phyloP scores from a whole-genome alignment of 257 asterid genomes.

The Fraxinus pennsylvanica region DNA sequence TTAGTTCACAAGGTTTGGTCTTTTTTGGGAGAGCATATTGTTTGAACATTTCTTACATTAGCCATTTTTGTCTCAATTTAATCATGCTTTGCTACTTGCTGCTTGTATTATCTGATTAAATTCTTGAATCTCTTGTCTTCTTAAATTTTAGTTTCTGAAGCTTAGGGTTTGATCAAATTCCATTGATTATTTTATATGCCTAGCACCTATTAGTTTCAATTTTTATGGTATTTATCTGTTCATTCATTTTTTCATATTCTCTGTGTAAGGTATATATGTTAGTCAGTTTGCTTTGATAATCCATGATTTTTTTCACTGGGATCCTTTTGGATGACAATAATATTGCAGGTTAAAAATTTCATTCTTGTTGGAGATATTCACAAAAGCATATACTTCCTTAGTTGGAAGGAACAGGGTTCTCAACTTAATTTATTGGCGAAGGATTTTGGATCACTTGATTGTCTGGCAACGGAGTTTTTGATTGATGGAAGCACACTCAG shows the following conservation, averaged over 20 bases:
- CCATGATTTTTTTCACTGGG: constrained; percentile 11
- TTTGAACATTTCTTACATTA: not conserved
- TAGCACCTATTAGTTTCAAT: constrained; percentile 2
- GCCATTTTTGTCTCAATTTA: not conserved
- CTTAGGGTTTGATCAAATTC: constrained; percentile 4
- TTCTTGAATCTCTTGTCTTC: not conserved
- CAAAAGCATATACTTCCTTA: constrained; percentile 92
- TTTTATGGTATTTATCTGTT: constrained; percentile 9
- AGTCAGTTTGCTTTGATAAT: constrained; percentile 1
- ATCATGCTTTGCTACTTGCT: not conserved
- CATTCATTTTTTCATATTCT: constrained; percentile 2
- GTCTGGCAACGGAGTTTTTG: constrained; percentile 90
- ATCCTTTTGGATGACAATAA: constrained; percentile 24
- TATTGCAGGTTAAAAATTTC: constrained; percentile 82
- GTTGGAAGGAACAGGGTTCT: constrained; percentile 97
- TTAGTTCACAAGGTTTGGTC: not conserved
- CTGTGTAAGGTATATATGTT: constrained; percentile 11
- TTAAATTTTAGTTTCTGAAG: constrained; percentile 1
- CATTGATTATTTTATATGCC: not conserved
- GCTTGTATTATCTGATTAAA: not conserved
- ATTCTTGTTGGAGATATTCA: constrained; percentile 96
- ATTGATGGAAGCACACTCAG: constrained; percentile 97
- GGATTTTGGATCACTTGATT: constrained; percentile 93
- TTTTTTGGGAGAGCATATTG: not conserved
- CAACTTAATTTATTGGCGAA: constrained; percentile 90